Evolutionary conservation across 176 grass and related monocot species (phyloP).

Genomic region (Urochloa ruziziensis): DNA sequence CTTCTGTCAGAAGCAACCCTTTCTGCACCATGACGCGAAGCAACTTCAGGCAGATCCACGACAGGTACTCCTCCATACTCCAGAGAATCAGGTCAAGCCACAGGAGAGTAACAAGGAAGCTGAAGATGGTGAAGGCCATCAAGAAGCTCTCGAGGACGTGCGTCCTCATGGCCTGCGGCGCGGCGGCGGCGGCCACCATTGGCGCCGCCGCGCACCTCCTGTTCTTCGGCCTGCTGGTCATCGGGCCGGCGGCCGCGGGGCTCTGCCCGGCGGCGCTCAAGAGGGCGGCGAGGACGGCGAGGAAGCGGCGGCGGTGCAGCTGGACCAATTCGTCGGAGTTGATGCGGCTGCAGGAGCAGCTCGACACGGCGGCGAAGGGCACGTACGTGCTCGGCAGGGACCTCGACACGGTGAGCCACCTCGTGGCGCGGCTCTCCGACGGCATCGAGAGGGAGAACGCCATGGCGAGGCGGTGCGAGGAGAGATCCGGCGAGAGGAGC

Average conservation of each 20-base stretch:
- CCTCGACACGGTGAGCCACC: slow-evolving; percentile 47
- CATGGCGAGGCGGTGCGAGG: slow-evolving; percentile 36
- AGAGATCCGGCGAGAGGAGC: slow-evolving; percentile 11
- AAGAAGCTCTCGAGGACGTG: slow-evolving; percentile 16
- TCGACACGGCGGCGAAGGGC: slow-evolving; percentile 49
- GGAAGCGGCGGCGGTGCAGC: neutral
- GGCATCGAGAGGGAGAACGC: slow-evolving; percentile 40
- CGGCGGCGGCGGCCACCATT: neutral
- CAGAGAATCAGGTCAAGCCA: slow-evolving; percentile 27
- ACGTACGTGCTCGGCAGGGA: slow-evolving; percentile 43
- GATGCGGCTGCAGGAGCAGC: slow-evolving; percentile 34
- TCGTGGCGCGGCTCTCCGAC: slow-evolving; percentile 36
- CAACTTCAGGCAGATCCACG: slow-evolving; percentile 47
- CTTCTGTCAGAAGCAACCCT: slow-evolving; percentile 28
- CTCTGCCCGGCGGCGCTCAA: slow-evolving; percentile 18
- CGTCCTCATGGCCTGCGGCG: slow-evolving; percentile 10
- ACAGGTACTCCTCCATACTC: slow-evolving; percentile 33
- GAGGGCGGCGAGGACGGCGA: neutral
- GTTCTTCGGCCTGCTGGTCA: slow-evolving; percentile 27
- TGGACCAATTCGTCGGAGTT: no score
- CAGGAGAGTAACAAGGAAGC: slow-evolving; percentile 39
- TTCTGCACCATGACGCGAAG: slow-evolving; percentile 33
- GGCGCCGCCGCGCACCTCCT: slow-evolving; percentile 20
- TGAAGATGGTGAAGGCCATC: slow-evolving; percentile 5
- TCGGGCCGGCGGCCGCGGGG: slow-evolving; percentile 28